These are phyloP conservation scores for Cyclostephanos invisitatus DNA, from an alignment of 108 stramenopile genomes.

Conservation along the genomic window DNA sequence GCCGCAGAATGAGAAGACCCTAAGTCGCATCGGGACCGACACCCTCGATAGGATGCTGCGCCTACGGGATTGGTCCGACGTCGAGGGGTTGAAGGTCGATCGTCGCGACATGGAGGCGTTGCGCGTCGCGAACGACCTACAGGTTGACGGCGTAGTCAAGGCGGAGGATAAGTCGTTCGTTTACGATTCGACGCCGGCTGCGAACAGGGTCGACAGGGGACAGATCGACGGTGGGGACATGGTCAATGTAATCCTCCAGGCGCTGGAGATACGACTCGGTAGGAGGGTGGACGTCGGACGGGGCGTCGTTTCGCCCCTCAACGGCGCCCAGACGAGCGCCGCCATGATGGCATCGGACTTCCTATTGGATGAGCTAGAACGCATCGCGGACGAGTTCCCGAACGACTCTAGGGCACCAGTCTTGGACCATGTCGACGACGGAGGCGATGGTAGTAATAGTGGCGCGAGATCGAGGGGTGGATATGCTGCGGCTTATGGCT, in stretches of 20 bases:
- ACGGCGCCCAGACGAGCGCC: conserved; percentile 80
- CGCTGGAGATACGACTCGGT: conserved; percentile 74
- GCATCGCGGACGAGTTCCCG: conserved; percentile 37
- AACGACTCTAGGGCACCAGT: conserved; percentile 14
- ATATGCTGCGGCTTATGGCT: conserved; percentile 57
- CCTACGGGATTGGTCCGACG: conserved; percentile 80
- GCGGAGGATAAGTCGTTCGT: conserved; percentile 61
- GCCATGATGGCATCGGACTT: conserved; percentile 86
- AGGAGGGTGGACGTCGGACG: conserved; percentile 16
- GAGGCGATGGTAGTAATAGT: conserved; percentile 1
- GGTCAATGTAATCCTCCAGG: conserved; percentile 76
- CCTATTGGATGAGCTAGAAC: conserved; percentile 66
- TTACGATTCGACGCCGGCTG: conserved; percentile 75
- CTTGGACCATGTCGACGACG: conserved; percentile 7
- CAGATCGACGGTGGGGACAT: conserved; percentile 83
- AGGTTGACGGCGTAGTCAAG: conserved; percentile 65
- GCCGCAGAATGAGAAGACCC: conserved; percentile 89
- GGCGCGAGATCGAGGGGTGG: conserved; percentile 31
- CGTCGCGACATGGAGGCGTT: conserved; percentile 85
- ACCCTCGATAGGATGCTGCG: conserved; percentile 90
- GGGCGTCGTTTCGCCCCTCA: conserved; percentile 26
- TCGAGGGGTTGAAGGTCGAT: conserved; percentile 81
- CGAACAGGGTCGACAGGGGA: conserved; percentile 69
- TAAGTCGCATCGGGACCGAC: conserved; percentile 69
- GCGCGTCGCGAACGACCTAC: conserved; percentile 79